Base-by-base conservation (phyloP, 257 asterid species). In the Solanum appendiculatum region DNA sequence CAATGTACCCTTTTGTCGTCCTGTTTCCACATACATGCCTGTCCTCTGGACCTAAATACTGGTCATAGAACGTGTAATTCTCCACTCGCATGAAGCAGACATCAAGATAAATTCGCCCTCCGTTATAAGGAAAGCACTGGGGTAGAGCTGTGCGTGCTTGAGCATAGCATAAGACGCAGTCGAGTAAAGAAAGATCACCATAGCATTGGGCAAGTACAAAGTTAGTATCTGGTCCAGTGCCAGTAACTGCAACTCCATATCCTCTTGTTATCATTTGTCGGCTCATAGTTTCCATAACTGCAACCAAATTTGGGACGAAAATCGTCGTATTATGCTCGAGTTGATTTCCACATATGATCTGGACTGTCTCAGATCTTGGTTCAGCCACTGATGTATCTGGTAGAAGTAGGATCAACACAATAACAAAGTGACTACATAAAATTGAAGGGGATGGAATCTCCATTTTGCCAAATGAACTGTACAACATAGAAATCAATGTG, bases 11-110 rank as follows among this genome's bases (percentile, higher is more conserved):
- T 85, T 85, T 86, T 23, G 87, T 86, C n/a, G 95, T 95, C 39
- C 15, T 48, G 81, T 93, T 95, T 87, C 96, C 94, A 15, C 97
- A 94, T 7, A 91, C 90, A 23, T 84, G 83, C 13, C 46, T 86
- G 54, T 95, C 96, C 18, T 60, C 46, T 3, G 93, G 94, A 44
- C 94, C 94, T 1, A 88, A 54, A 58, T 83, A 86, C 85, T 90
- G 86, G 11, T 86, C 73, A 88, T 51, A 74, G 63, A 88, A 90
- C 33, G 14, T 84, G 74, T 74, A 77, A 60, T 86, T 86, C 34
- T 66, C 88, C 5, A 5, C 39, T 3, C 92, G 69, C 78, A 90
- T 18, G 39, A 90, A 90, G 36, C 90, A 90, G 18, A 89, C 89
- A 23, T 86, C 92, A 14, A 90, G 88, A 77, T 31, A 90, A 37